Percentiles rank a stretch among this genome's conserved stretches.
phyloP scores from a whole-genome alignment of 768 basidiomycete genomes.

The Auricularia cornea region DNA sequence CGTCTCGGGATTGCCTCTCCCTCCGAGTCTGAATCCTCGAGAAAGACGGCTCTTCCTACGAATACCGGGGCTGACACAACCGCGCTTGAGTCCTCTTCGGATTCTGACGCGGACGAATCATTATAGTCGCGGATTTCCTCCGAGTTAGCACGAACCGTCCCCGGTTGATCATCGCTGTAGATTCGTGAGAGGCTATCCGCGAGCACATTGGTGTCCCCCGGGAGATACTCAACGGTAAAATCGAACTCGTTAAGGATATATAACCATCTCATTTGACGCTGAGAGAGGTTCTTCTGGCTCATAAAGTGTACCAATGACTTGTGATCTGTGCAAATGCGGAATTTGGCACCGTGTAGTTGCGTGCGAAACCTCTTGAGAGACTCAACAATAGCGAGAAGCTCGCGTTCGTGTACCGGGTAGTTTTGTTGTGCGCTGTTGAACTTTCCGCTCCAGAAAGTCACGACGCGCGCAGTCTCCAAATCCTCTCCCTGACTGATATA shows the following conservation, averaged over 20 bases:
- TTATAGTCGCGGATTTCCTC: background rate
- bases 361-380: conserved; percentile 20
- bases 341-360: conserved; percentile 16
- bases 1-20: no score
- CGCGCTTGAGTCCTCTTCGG: background rate
- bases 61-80: background rate
- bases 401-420: conserved; percentile 33
- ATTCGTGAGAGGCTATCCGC: conserved; percentile 20
- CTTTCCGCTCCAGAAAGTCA: background rate
- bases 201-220: conserved; percentile 22
- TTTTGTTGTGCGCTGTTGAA: conserved; percentile 12
- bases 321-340: conserved; percentile 26
- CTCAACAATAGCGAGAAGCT: conserved; percentile 29
- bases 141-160: conserved; percentile 1
- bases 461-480: background rate
- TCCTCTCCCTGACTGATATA: background rate
- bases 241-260: conserved; percentile 25
- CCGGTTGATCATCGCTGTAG: conserved; percentile 5
- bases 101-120: background rate
- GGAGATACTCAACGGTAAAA: conserved; percentile 23
- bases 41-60: background rate
- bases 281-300: conserved; percentile 25
- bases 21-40: no score
- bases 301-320: conserved; percentile 22
- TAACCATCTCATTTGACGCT: conserved; percentile 29